phyloP scores from a whole-genome alignment of 192 early-diverging fungal species.

The Podila epigama region DNA sequence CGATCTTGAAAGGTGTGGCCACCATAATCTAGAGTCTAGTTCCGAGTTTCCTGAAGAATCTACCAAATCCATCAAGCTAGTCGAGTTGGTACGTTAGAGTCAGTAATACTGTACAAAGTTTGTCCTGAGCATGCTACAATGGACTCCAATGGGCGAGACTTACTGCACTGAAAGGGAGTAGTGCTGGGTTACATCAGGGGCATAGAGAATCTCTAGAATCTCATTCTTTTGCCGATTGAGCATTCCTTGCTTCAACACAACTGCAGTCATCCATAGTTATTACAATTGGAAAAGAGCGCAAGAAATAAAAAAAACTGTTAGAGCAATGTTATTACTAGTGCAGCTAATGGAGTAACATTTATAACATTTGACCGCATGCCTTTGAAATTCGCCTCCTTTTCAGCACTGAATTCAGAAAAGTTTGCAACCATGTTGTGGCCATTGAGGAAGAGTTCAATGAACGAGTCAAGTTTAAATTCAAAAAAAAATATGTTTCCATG shows the following conservation, averaged over 20 bases:
- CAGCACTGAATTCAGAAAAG: not conserved
- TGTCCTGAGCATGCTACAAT: not conserved
- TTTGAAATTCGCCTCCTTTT: not conserved
- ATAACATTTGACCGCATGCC: no score
- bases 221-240: conserved; percentile 25
- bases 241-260: conserved; percentile 20
- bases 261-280: conserved; percentile 3
- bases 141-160: not conserved
- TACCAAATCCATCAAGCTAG: conserved; percentile 28
- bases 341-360: no score
- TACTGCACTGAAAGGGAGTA: conserved; percentile 45
- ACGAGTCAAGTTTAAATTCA: no score
- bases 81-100: not conserved
- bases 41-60: conserved; percentile 16
- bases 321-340: no score
- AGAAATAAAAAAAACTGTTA: no score
- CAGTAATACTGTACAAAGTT: not conserved
- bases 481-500: no score
- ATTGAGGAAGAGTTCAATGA: no score
- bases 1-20: conserved; percentile 7
- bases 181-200: conserved; percentile 17
- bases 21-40: conserved; percentile 6
- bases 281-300: no score
- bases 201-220: conserved; percentile 35
- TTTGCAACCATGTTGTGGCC: not conserved